phyloP scores from a whole-genome alignment of 2,329 filamentous ascomycete genomes.

The Stenocarpella maydis region DNA sequence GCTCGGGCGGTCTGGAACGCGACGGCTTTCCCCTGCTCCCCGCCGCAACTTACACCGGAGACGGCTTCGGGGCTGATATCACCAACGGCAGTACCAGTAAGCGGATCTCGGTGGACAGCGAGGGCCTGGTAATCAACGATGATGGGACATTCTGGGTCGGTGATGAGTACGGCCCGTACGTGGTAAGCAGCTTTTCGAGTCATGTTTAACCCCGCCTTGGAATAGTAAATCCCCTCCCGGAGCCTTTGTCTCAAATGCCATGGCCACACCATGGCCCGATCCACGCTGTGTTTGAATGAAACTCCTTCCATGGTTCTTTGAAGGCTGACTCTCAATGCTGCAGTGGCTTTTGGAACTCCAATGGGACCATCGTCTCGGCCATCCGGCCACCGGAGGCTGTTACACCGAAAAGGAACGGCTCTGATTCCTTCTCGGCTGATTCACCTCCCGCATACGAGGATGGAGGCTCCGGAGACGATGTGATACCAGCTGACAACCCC shows the following conservation, averaged over 20 bases:
- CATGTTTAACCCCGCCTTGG: no score
- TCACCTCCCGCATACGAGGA: constrained; percentile 5
- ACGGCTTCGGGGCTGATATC: constrained; percentile 72
- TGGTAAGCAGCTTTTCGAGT: no score
- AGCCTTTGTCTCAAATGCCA: no score
- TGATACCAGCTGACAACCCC: constrained; percentile 63
- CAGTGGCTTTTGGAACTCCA: constrained; percentile 68
- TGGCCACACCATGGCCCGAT: no score
- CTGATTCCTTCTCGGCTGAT: constrained; percentile 63
- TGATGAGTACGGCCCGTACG: constrained; percentile 76
- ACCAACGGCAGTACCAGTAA: constrained; percentile 57
- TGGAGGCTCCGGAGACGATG: constrained; percentile 53
- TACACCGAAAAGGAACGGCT: constrained; percentile 69
- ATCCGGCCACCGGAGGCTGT: constrained; percentile 71
- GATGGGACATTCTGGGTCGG: constrained; percentile 73
- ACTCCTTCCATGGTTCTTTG: no score
- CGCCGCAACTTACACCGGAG: constrained; percentile 68
- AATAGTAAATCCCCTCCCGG: no score
- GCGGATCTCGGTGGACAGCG: constrained; percentile 68
- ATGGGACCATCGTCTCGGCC: constrained; percentile 67
- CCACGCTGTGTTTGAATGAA: no score
- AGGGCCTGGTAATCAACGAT: constrained; percentile 68
- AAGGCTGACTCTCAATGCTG: no score
- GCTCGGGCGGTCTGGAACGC: constrained; percentile 60
- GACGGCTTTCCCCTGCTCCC: constrained; percentile 69